phyloP scores from a whole-genome alignment of 441 rosid species.

The Viola pubescens region DNA sequence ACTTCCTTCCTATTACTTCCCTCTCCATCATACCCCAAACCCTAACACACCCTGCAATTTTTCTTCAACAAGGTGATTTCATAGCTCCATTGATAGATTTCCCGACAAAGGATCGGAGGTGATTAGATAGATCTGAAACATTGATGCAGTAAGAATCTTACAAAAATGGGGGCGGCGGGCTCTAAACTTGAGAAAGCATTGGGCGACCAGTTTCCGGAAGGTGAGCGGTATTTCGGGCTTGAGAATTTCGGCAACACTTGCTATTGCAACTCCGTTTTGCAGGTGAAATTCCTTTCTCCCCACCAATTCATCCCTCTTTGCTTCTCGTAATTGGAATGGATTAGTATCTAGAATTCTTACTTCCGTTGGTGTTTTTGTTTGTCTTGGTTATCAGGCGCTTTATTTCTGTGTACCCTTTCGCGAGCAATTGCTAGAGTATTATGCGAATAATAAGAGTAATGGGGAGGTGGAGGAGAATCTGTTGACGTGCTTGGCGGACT shows the following conservation, averaged over 20 bases:
- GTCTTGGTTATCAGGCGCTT: conserved; percentile 56
- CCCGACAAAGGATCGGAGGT: conserved; percentile 32
- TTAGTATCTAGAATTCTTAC: background rate
- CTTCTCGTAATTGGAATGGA: background rate
- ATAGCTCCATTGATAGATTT: no score
- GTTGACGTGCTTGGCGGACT: conserved; percentile 89
- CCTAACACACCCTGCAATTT: no score
- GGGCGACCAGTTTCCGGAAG: conserved; percentile 99
- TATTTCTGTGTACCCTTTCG: conserved; percentile 97
- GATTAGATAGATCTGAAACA: conserved; percentile 1
- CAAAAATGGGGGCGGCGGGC: conserved; percentile 82
- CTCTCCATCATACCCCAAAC: no score
- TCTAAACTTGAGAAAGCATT: conserved; percentile 98
- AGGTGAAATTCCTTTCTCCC: conserved; percentile 33
- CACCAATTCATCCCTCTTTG: background rate
- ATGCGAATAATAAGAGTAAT: conserved; percentile 52
- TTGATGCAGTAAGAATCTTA: conserved; percentile 22
- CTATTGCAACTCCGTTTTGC: conserved; percentile 94
- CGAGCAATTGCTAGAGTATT: conserved; percentile 87
- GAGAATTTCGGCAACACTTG: conserved; percentile 99
- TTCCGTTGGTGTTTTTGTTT: background rate
- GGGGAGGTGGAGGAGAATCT: conserved; percentile 92
- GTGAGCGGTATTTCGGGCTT: conserved; percentile 94
- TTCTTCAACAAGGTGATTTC: no score
- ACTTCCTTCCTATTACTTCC: no score